These are phyloP conservation scores for Talaromyces sp. DNA, from an alignment of 2,329 filamentous ascomycete genomes.

Conservation along the genomic window DNA sequence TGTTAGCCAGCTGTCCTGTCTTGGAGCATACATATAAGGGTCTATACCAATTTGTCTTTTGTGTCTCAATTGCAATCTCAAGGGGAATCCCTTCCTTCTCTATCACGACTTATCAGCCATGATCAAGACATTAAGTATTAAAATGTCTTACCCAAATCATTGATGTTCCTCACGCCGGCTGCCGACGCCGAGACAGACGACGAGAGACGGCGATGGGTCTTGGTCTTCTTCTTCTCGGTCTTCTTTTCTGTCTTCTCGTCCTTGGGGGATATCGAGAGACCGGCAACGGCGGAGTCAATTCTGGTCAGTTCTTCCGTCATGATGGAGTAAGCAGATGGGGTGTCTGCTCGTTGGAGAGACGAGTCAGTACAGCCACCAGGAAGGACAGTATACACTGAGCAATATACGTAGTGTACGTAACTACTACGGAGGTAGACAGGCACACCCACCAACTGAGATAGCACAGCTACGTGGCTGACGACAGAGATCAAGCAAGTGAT, in stretches of 20 bases:
- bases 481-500: neutral
- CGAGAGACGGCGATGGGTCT: slow-evolving; percentile 62
- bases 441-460: neutral
- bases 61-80: slow-evolving; percentile 72
- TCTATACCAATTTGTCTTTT: slow-evolving; percentile 79
- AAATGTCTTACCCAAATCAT: slow-evolving; percentile 67
- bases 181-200: slow-evolving; percentile 68
- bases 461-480: neutral
- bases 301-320: slow-evolving; percentile 69
- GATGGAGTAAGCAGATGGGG: slow-evolving; percentile 18
- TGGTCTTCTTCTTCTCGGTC: slow-evolving; percentile 41
- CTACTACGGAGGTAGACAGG: neutral
- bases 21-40: neutral
- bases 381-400: no score
- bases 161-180: slow-evolving; percentile 73
- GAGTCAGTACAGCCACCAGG: neutral
- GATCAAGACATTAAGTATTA: neutral
- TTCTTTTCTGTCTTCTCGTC: slow-evolving; percentile 59
- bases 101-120: slow-evolving; percentile 34
- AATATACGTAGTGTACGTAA: neutral
- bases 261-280: slow-evolving; percentile 62
- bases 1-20: neutral
- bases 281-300: slow-evolving; percentile 86
- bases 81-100: slow-evolving; percentile 69
- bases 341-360: neutral